Evolutionary conservation across 805 yeast species (phyloP), one percentile per base, ranked within the genome.

Genomic region (Kuraishia ogatae): DNA sequence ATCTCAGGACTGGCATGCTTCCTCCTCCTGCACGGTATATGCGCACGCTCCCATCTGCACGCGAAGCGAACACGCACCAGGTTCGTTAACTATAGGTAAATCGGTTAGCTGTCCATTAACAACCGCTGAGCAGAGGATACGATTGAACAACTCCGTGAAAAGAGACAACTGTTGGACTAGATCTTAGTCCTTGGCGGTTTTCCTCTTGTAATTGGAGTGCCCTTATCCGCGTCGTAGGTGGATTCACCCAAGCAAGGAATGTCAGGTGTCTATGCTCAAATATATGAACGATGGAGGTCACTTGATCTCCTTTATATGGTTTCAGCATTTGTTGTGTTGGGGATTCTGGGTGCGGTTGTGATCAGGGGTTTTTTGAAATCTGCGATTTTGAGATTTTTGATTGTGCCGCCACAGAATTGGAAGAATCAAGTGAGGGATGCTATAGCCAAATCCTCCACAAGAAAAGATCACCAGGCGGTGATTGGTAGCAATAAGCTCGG

Each of bases 401-500:
- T 46, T 13, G 50, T 46, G 21, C 26, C 50, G 13, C 50, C 50
- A 15, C 24, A 39, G 39, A 43, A 39, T 11, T 46, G 54, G 54
- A 52, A 43, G 19, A 53, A 17, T 11, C 21, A 17, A 8, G 39
- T 48, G 20, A 48, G 22, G 15, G 21, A 28, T 29, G 51, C 54
- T n/a, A 48, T 48, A 17, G 24, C 21, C 8, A 20, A 21, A 13
- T 4, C 20, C 24, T 13, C 52, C 2, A 22, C 23, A 15, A 50
- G 22, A 15, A 5, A 35, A 15, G 43, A 35, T 11, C n/a, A 15
- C 43, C n/a, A 35, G 43, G 43, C 43, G 17, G 43, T 35, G n/a
- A 35, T 35, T 17, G 13, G 43, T 15, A 15, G 43, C n/a, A 35
- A 35, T 35, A 49, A 49, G 35, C 24, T 68, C 50, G 72, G 72